A percentile compares a stretch with the other conserved stretches of the same genome.
phyloP scores from a whole-genome alignment of 345 rosid genomes.

The Bruguiera gymnorhiza region DNA sequence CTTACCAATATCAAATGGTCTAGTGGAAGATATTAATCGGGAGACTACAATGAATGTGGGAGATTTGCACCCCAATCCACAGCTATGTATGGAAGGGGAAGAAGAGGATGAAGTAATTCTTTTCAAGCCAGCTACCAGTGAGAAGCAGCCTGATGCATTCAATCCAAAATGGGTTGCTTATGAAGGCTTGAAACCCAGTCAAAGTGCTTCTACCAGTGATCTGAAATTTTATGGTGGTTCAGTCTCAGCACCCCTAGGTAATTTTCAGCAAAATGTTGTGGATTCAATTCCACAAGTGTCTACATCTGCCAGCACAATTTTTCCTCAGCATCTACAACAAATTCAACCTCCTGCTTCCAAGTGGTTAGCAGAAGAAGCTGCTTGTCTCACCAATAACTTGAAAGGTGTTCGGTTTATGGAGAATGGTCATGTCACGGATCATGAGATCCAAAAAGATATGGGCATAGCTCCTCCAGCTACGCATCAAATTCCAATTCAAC shows the following conservation, averaged over 20 bases:
- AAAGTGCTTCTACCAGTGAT: constrained; percentile 35
- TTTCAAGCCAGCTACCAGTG: constrained; percentile 69
- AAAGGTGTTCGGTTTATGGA: constrained; percentile 48
- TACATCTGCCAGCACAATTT: constrained; percentile 41
- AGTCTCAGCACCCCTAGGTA: constrained; percentile 41
- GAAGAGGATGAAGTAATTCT: constrained; percentile 96
- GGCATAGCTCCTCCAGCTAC: constrained; percentile 35
- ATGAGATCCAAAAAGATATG: constrained; percentile 48
- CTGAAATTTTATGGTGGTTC: constrained; percentile 37
- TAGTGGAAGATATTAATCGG: constrained; percentile 33
- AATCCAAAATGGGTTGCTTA: constrained; percentile 35
- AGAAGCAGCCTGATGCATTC: constrained; percentile 49
- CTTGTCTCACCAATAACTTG: constrained; percentile 54
- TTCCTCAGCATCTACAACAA: constrained; percentile 42
- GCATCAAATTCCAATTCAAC: constrained; percentile 40
- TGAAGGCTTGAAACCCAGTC: constrained; percentile 47
- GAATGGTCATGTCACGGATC: constrained; percentile 50
- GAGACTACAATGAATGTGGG: constrained; percentile 30
- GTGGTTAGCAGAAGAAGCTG: constrained; percentile 56
- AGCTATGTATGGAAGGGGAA: constrained; percentile 50
- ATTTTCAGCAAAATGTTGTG: constrained; percentile 33
- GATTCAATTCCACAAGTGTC: constrained; percentile 36
- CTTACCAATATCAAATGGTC: constrained; percentile 25
- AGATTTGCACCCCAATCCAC: constrained; percentile 34
- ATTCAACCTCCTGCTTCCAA: constrained; percentile 42